A percentile compares a stretch with the other conserved stretches of the same genome.
These are phyloP conservation scores for Cryptococcus deneoformans DNA, from an alignment of 1,284 basidiomycete species.

Conservation along the genomic window DNA sequence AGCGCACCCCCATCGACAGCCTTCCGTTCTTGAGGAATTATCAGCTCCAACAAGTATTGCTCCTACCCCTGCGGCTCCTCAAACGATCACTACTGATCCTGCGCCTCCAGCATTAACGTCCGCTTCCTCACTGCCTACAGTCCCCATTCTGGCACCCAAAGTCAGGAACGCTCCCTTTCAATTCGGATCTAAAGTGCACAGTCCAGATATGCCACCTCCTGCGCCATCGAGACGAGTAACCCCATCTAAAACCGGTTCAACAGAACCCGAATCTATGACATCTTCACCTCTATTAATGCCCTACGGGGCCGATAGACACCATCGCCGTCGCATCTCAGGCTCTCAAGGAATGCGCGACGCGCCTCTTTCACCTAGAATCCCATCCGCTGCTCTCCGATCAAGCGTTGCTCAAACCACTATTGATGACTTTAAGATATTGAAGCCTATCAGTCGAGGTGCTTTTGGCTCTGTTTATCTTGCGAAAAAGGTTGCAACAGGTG, in stretches of 20 bases:
- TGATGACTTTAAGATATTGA: slow-evolving; percentile 99
- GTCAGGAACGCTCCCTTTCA: slow-evolving; percentile 5
- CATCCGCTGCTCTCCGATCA: slow-evolving; percentile 70
- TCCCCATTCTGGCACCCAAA: slow-evolving; percentile 6
- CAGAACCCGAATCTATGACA: slow-evolving; percentile 4
- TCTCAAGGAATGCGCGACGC: slow-evolving; percentile 37
- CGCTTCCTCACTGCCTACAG: slow-evolving; percentile 5
- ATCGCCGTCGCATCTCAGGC: slow-evolving; percentile 24
- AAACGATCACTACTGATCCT: not conserved
- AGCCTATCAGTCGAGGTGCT: slow-evolving; percentile 98
- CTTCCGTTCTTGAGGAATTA: slow-evolving; percentile 16
- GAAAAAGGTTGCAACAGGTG: slow-evolving; percentile 96
- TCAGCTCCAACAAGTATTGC: slow-evolving; percentile 15
- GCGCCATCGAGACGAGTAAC: not conserved
- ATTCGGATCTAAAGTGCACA: not conserved
- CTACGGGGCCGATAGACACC: slow-evolving; percentile 18
- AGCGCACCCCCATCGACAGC: slow-evolving; percentile 37
- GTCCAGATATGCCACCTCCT: not conserved
- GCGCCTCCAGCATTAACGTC: not conserved
- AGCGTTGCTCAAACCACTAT: slow-evolving; percentile 86
- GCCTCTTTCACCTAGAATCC: slow-evolving; percentile 84
- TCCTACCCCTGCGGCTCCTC: not conserved
- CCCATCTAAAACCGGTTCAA: not conserved
- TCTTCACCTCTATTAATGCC: slow-evolving; percentile 26
- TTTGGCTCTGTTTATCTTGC: slow-evolving; percentile 98